These are phyloP conservation scores for Ulota crispa DNA, from an alignment of 225 moss, liverwort and hornwort species.

Conservation along the genomic window DNA sequence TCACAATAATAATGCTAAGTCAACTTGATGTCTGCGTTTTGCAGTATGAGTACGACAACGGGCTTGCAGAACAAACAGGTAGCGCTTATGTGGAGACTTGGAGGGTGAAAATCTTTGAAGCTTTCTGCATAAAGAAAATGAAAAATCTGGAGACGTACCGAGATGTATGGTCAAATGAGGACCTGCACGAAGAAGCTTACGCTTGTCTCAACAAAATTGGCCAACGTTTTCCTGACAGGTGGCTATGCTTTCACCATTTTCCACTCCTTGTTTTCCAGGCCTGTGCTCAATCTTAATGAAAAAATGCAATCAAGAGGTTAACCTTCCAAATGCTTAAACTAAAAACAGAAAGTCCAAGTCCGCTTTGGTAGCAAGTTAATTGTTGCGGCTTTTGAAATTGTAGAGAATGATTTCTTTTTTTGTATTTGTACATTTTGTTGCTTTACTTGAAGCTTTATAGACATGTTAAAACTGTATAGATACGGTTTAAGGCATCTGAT, in stretches of 20 bases:
- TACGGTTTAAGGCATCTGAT: not conserved
- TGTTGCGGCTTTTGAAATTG: no score
- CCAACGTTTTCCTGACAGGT: constrained; percentile 12
- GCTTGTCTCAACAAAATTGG: constrained; percentile 22
- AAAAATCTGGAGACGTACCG: constrained; percentile 61
- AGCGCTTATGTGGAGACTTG: constrained; percentile 45
- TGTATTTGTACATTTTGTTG: no score
- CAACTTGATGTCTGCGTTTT: not conserved
- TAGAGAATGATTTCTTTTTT: no score
- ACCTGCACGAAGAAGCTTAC: constrained; percentile 39
- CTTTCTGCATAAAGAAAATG: not conserved
- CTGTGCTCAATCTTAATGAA: not conserved
- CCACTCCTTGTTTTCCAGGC: not conserved
- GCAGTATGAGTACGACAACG: constrained; percentile 65
- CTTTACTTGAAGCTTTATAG: no score
- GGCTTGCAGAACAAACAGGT: constrained; percentile 69
- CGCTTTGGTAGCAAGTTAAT: not conserved
- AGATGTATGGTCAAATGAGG: constrained; percentile 65
- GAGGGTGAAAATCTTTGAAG: constrained; percentile 20
- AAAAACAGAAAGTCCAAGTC: not conserved
- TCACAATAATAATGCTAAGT: no score
- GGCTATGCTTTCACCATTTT: constrained; percentile 14
- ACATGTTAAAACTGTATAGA: no score
- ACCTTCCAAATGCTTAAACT: not conserved
- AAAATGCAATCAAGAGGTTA: no score